Base-by-base conservation (phyloP, 805 yeast genomes). In the Starmerella riodocensis region DNA sequence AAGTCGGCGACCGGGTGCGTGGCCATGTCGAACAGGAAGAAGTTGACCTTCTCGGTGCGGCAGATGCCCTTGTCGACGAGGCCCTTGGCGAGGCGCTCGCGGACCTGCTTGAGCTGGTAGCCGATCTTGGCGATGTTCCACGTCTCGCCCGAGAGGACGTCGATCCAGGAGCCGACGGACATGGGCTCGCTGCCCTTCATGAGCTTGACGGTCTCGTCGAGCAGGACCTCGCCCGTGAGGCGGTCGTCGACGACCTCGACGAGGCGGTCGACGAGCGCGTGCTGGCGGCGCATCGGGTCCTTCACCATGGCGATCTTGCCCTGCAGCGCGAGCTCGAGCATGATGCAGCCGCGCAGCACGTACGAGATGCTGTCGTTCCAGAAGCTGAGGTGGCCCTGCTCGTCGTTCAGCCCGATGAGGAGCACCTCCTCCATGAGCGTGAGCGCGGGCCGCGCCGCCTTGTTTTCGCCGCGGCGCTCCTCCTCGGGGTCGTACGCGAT, bases 291-390 rank as follows among this genome's bases (percentile, higher is more conserved):
- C 11, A 88, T 83, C 2, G 96, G 85, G 57, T 91, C 98, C 55
- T 83, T 83, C 36, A 85, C 79, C 66, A 91, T 74, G 39, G 85
- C 70, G 53, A 91, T 83, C 55, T 82, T 81, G 43, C 85, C 86
- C 51, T 96, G 73, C 53, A 91, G 73, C 2, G 96, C 94, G 60
- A 91, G 69, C 61, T 91, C 98, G 57, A 91, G 70, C 39, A 91
- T 55, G 43, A 91, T 88, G 58, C 95, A 80, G 11, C 98, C 98
- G 53, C 98, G 75, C 43, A 91, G 69, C 1, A 96, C 94, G 63
- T 91, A 91, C 19, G 96, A 84, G 39, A 91, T 86, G 61, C 84
- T 86, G 61, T 91, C 98, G 58, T 91, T 91, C 98, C 98, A 91
- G 62, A 91, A 91, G 22, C 95, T 84, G 32, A 91, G 67, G 59